Conservation (phyloP, 1,284 basidiomycete genomes). For the Melampsora americana region DNA sequence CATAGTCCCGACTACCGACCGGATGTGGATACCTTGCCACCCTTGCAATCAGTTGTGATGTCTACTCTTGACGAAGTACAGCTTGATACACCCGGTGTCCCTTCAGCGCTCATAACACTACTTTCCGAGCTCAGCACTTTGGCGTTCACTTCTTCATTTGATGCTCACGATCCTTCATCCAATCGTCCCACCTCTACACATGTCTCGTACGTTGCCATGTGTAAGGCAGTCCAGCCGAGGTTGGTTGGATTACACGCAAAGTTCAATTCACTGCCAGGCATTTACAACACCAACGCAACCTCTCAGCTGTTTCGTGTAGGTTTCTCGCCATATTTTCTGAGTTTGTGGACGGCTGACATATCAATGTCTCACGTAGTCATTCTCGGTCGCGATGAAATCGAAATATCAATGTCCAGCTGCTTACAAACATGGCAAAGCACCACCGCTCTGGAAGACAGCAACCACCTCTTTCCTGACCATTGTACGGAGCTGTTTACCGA, state of each 20-base stretch:
- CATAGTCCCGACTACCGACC: conserved; percentile 78
- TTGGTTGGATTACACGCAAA: conserved; percentile 65
- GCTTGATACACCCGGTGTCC: conserved; percentile 62
- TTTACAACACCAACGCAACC: conserved; percentile 77
- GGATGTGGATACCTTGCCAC: conserved; percentile 77
- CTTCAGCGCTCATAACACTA: conserved; percentile 73
- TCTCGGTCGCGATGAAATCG: conserved; percentile 82
- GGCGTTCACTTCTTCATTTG: conserved; percentile 74
- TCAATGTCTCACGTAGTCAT: conserved; percentile 61
- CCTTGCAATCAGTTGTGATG: conserved; percentile 71
- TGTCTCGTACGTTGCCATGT: conserved; percentile 79
- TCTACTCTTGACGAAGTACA: conserved; percentile 68
- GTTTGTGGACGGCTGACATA: background rate
- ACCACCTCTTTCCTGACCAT: conserved; percentile 47
- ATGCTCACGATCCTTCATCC: conserved; percentile 55
- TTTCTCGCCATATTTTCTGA: conserved; percentile 37
- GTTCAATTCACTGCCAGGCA: conserved; percentile 62
- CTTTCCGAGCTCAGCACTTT: conserved; percentile 79
- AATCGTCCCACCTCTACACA: conserved; percentile 59
- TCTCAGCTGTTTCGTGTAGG: conserved; percentile 75
- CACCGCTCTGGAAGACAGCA: conserved; percentile 87
- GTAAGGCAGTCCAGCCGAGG: conserved; percentile 79
- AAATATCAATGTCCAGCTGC: conserved; percentile 89
- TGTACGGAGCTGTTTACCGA: conserved; percentile 2
- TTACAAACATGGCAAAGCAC: conserved; percentile 76